Conservation (phyloP, 352 stramenopile genomes). For the Phytophthora kernoviae region DNA sequence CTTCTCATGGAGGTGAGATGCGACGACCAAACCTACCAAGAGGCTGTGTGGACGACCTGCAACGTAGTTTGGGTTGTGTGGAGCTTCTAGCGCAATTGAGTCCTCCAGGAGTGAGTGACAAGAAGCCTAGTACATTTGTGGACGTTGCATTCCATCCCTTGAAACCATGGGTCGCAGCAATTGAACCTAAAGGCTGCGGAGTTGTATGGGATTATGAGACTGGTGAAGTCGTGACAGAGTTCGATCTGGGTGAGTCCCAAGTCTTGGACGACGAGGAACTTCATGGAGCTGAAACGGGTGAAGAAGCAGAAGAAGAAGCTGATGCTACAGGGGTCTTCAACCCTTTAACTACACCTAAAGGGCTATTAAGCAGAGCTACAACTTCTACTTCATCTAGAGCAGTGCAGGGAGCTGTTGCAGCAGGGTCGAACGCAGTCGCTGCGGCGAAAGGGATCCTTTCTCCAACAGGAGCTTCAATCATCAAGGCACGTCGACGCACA, state of each 20-base stretch:
- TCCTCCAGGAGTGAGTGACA: slow-evolving; percentile 65
- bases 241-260: slow-evolving; percentile 64
- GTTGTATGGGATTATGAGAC: slow-evolving; percentile 82
- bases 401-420: slow-evolving; percentile 23
- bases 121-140: slow-evolving; percentile 72
- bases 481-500: slow-evolving; percentile 43
- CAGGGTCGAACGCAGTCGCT: slow-evolving; percentile 1
- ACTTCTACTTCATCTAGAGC: slow-evolving; percentile 46
- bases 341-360: slow-evolving; percentile 31
- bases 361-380: slow-evolving; percentile 43
- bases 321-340: background rate
- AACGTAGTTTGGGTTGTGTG: slow-evolving; percentile 52
- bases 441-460: slow-evolving; percentile 28
- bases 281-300: slow-evolving; percentile 11
- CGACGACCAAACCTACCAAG: slow-evolving; percentile 33
- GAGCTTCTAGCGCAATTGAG: slow-evolving; percentile 58
- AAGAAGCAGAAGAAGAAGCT: slow-evolving; percentile 13
- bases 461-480: slow-evolving; percentile 41
- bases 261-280: slow-evolving; percentile 34
- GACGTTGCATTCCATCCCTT: slow-evolving; percentile 67
- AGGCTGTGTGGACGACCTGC: slow-evolving; percentile 68
- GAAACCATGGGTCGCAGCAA: slow-evolving; percentile 67
- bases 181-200: slow-evolving; percentile 65
- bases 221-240: slow-evolving; percentile 60
- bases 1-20: slow-evolving; percentile 4